Percentiles rank a stretch among this genome's conserved stretches.
phyloP scores from a whole-genome alignment of 2,329 filamentous ascomycete species.

The Dothistroma septosporum region DNA sequence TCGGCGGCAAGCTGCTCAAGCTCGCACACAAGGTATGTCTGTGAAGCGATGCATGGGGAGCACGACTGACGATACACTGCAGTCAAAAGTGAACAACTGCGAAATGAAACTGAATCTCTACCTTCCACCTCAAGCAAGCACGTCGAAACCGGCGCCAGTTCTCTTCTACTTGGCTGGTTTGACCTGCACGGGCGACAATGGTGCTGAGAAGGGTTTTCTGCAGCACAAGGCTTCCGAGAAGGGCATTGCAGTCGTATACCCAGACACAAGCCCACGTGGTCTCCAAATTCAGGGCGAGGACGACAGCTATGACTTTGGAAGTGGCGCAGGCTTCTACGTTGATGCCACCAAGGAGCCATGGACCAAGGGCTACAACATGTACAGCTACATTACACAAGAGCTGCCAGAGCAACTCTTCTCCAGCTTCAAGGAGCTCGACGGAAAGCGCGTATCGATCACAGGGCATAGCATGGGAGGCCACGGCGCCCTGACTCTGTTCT shows the following conservation, averaged over 20 bases:
- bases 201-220: constrained; percentile 79
- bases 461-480: constrained; percentile 98
- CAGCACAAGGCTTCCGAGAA: constrained; percentile 73
- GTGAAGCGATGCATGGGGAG: neutral
- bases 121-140: constrained; percentile 68
- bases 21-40: constrained; percentile 62
- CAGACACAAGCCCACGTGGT: constrained; percentile 87
- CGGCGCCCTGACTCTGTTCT: constrained; percentile 84
- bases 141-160: constrained; percentile 67
- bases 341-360: constrained; percentile 76
- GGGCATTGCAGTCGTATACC: constrained; percentile 89
- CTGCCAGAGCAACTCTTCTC: constrained; percentile 73
- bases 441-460: constrained; percentile 69
- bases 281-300: constrained; percentile 78
- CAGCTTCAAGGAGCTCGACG: constrained; percentile 68
- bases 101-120: constrained; percentile 93
- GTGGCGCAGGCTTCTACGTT: constrained; percentile 90
- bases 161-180: constrained; percentile 91
- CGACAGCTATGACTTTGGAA: constrained; percentile 86
- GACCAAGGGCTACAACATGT: constrained; percentile 81
- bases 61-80: constrained; percentile 17
- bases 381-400: constrained; percentile 84
- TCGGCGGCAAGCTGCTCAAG: constrained; percentile 92
- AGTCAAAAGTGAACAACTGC: constrained; percentile 71
- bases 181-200: constrained; percentile 86